Percentiles rank a stretch among this genome's conserved stretches.
These are phyloP conservation scores for Dothistroma pini DNA, from an alignment of 2,329 filamentous ascomycete genomes.

Conservation along the genomic window DNA sequence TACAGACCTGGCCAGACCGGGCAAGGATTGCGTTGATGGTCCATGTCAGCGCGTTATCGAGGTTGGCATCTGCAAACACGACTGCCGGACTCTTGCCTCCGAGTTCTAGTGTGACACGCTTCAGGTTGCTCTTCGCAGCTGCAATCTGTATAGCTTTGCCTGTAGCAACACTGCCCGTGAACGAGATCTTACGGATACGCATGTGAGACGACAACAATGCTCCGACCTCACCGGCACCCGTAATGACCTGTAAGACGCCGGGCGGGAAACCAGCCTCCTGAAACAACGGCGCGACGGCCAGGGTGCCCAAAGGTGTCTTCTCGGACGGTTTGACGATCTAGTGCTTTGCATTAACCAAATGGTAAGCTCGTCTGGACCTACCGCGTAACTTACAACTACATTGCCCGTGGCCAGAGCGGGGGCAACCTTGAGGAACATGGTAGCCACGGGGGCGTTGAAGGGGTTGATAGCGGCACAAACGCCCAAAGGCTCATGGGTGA, in stretches of 20 bases:
- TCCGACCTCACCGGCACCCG: slow-evolving; percentile 58
- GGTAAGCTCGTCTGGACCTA: neutral
- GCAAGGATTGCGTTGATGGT: slow-evolving; percentile 44
- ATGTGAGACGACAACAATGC: slow-evolving; percentile 57
- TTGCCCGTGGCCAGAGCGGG: slow-evolving; percentile 52
- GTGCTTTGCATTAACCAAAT: neutral
- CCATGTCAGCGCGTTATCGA: slow-evolving; percentile 37
- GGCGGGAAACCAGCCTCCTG: slow-evolving; percentile 56
- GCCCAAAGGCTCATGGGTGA: slow-evolving; percentile 15
- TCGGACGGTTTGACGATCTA: slow-evolving; percentile 41
- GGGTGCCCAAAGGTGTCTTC: slow-evolving; percentile 54
- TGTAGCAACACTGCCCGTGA: slow-evolving; percentile 58
- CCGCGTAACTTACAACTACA: slow-evolving; percentile 21
- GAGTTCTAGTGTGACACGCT: slow-evolving; percentile 59
- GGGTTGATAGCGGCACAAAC: slow-evolving; percentile 17
- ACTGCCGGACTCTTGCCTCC: slow-evolving; percentile 60
- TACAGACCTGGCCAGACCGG: slow-evolving; percentile 53
- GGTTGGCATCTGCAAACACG: slow-evolving; percentile 55
- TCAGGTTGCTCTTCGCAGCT: slow-evolving; percentile 52
- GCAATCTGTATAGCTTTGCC: slow-evolving; percentile 59
- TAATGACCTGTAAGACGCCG: slow-evolving; percentile 58
- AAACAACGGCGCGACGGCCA: slow-evolving; percentile 56
- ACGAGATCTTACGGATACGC: slow-evolving; percentile 58
- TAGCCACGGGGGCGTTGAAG: slow-evolving; percentile 50
- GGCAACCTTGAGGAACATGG: slow-evolving; percentile 52